Conservation (phyloP, 345 rosid species). For the Syzygium oleosum region DNA sequence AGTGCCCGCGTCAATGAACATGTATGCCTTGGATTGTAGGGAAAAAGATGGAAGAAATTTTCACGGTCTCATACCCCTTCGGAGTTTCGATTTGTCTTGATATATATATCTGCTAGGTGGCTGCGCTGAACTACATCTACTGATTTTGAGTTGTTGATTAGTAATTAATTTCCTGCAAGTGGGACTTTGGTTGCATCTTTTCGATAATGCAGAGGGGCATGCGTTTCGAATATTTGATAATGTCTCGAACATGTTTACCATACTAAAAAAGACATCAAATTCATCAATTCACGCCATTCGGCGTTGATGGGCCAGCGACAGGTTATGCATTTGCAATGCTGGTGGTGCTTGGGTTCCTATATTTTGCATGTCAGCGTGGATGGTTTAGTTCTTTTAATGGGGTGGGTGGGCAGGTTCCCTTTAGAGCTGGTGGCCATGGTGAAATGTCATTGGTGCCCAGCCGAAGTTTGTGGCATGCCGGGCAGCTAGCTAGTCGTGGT, state of each 20-base stretch:
- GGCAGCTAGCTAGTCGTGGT: background rate
- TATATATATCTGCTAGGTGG: background rate
- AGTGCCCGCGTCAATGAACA: background rate
- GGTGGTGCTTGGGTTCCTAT: background rate
- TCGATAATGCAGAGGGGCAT: background rate
- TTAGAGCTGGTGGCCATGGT: background rate
- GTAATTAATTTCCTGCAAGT: background rate
- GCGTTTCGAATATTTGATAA: background rate
- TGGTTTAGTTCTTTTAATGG: background rate
- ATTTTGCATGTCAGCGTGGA: background rate
- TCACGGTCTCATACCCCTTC: background rate
- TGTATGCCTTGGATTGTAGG: background rate
- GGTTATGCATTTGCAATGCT: background rate
- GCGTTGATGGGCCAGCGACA: background rate
- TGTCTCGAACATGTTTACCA: background rate
- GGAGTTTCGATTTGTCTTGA: background rate
- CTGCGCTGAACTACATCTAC: background rate
- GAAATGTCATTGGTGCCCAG: background rate
- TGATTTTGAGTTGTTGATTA: background rate
- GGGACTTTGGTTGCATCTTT: background rate
- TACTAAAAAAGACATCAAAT: background rate
- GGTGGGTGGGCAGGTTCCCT: background rate
- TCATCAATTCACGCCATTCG: background rate
- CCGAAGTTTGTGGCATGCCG: background rate
- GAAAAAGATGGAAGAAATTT: background rate